A percentile compares a stretch with the other conserved stretches of the same genome.
phyloP scores from a whole-genome alignment of 1,284 basidiomycete species.

The Cystobasidium sp. region DNA sequence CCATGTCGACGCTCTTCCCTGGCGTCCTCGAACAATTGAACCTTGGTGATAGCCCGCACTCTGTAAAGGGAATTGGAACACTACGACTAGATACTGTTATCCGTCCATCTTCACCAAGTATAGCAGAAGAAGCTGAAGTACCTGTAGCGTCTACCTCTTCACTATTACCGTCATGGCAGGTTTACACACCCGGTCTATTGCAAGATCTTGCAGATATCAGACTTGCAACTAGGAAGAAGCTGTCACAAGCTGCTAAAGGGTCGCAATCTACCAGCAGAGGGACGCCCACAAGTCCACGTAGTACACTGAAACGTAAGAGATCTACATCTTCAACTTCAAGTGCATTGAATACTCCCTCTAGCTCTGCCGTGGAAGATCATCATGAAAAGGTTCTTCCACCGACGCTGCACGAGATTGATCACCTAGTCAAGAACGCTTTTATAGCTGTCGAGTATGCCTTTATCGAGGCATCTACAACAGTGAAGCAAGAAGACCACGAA shows the following conservation, averaged over 20 bases:
- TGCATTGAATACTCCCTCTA: not conserved
- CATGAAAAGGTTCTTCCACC: not conserved
- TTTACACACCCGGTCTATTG: conserved; percentile 4
- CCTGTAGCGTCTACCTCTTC: conserved; percentile 6
- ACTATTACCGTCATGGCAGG: not conserved
- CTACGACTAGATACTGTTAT: not conserved
- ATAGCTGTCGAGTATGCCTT: conserved; percentile 14
- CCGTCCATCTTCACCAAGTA: not conserved
- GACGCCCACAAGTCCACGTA: not conserved
- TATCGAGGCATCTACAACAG: not conserved
- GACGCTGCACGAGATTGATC: conserved; percentile 24
- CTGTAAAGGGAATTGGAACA: not conserved
- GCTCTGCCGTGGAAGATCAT: not conserved
- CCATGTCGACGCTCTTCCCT: conserved; percentile 9
- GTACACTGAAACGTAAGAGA: not conserved
- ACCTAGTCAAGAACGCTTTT: conserved; percentile 20
- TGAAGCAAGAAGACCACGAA: not conserved
- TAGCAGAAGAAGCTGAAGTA: not conserved
- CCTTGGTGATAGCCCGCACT: not conserved
- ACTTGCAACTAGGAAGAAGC: not conserved
- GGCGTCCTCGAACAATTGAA: conserved; percentile 1
- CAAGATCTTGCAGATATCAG: not conserved
- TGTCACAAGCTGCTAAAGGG: not conserved
- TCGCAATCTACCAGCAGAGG: not conserved
- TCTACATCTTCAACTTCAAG: not conserved